A percentile compares a stretch with the other conserved stretches of the same genome.
Conservation (phyloP, 208 protist species). For the Trichomonas gallinae region DNA sequence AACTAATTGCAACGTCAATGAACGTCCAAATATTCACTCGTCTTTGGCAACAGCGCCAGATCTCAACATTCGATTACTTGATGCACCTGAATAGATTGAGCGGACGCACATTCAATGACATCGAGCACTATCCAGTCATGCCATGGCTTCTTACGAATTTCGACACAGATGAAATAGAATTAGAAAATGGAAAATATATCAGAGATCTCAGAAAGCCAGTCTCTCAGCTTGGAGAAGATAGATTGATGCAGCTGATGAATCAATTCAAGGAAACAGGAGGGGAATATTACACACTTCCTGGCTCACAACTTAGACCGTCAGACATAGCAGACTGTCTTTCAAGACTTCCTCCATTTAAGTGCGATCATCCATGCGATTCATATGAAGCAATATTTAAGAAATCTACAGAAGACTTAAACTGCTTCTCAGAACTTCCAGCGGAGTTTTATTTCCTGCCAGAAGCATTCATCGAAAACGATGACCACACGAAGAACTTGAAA, state of each 20-base stretch:
- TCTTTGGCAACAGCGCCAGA: neutral
- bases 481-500: neutral
- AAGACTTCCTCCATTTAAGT: neutral
- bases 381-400: neutral
- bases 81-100: neutral
- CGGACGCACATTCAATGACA: neutral
- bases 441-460: neutral
- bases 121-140: neutral
- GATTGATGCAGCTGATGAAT: neutral
- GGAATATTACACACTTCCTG: neutral
- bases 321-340: neutral
- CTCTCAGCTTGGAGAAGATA: neutral
- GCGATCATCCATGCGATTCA: neutral
- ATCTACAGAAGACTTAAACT: neutral
- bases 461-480: neutral
- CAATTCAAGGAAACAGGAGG: neutral
- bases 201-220: neutral
- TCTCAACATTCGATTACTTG: neutral
- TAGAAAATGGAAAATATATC: constrained; percentile 30
- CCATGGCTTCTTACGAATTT: neutral
- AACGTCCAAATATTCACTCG: neutral
- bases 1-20: neutral
- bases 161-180: neutral
- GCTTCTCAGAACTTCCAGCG: neutral
- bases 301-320: neutral